Conservation (phyloP, 148 eudicot genomes). For the Diospyros lotus region DNA sequence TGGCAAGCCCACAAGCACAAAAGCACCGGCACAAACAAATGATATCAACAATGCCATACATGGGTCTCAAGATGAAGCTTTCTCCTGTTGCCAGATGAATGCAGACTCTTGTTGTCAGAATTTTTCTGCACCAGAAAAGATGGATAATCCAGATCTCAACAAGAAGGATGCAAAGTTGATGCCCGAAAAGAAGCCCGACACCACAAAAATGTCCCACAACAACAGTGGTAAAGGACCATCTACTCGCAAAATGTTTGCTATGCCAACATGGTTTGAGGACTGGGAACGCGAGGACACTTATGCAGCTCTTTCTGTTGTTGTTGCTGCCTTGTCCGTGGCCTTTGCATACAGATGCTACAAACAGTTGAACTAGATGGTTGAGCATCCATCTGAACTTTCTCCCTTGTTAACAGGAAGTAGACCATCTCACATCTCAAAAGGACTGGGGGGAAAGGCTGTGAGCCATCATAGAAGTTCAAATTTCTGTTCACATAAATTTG, state of each 20-base stretch:
- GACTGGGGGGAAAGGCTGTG: neutral
- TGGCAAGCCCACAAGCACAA: constrained; percentile 23
- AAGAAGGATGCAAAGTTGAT: constrained; percentile 21
- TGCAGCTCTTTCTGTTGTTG: constrained; percentile 71
- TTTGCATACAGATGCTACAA: constrained; percentile 59
- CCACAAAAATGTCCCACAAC: constrained; percentile 34
- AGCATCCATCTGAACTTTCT: neutral
- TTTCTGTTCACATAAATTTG: neutral
- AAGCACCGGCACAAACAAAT: constrained; percentile 17
- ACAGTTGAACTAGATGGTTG: constrained; percentile 32
- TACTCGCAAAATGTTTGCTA: constrained; percentile 54
- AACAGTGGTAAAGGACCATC: constrained; percentile 40
- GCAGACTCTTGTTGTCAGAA: constrained; percentile 61
- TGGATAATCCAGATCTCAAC: constrained; percentile 15
- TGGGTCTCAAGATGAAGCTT: constrained; percentile 32
- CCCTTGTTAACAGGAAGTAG: neutral
- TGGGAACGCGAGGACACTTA: constrained; percentile 95
- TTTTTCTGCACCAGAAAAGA: constrained; percentile 21
- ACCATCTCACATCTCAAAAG: neutral
- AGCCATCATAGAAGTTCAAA: neutral
- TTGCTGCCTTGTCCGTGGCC: constrained; percentile 75
- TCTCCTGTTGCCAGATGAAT: constrained; percentile 50
- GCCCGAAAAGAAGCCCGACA: constrained; percentile 41
- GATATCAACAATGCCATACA: constrained; percentile 19
- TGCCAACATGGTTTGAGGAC: constrained; percentile 83